These are phyloP conservation scores for Psilocybe azurescens DNA, from an alignment of 768 basidiomycete species.

Conservation along the genomic window DNA sequence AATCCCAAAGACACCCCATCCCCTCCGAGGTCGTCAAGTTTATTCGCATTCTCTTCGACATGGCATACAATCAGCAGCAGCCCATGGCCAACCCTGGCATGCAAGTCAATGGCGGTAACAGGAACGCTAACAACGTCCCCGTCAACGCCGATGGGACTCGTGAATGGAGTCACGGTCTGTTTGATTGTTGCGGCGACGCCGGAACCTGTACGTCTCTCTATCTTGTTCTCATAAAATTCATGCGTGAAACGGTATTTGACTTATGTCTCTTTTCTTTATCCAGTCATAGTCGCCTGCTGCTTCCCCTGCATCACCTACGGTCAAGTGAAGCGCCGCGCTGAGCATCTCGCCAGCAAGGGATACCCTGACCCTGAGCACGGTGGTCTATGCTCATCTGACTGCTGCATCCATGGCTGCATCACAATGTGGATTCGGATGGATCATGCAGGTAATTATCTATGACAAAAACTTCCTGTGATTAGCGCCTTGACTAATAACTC, in stretches of 20 bases:
- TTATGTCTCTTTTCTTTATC: neutral
- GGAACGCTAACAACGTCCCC: slow-evolving; percentile 40
- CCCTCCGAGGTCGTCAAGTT: neutral
- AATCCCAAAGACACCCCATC: neutral
- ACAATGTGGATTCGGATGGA: slow-evolving; percentile 37
- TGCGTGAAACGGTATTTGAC: neutral
- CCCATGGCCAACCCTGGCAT: slow-evolving; percentile 28
- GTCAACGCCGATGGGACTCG: slow-evolving; percentile 35
- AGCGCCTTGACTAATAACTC: neutral
- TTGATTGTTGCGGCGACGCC: slow-evolving; percentile 33
- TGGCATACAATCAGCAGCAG: slow-evolving; percentile 24
- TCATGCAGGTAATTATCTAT: slow-evolving; percentile 41
- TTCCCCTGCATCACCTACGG: slow-evolving; percentile 50
- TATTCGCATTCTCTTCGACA: neutral
- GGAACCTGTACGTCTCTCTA: slow-evolving; percentile 34
- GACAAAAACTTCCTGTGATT: too few species aligned
- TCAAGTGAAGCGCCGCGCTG: slow-evolving; percentile 42
- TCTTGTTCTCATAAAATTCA: neutral
- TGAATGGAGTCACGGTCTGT: slow-evolving; percentile 41
- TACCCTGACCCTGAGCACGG: slow-evolving; percentile 43
- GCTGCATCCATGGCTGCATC: slow-evolving; percentile 38
- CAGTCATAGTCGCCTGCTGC: slow-evolving; percentile 43
- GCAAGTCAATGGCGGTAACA: slow-evolving; percentile 31
- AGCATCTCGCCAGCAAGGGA: slow-evolving; percentile 41
- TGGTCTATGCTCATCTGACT: slow-evolving; percentile 39